Conservation (phyloP, 805 yeast species). For the Myxozyma sirexii region DNA sequence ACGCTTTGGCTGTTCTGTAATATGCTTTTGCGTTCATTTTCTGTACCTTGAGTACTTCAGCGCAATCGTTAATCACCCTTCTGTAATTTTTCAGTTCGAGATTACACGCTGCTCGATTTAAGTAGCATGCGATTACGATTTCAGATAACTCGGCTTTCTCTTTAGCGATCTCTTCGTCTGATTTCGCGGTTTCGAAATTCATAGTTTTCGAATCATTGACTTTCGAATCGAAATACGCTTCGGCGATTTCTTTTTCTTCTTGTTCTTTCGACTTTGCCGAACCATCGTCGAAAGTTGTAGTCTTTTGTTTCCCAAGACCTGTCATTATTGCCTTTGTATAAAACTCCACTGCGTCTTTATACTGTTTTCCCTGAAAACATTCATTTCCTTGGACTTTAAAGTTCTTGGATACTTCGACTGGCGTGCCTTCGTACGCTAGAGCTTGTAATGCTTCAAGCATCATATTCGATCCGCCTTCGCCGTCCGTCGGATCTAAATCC, state of each 20-base stretch:
- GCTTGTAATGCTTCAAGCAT: constrained; percentile 88
- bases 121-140: constrained; percentile 63
- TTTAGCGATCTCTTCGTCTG: constrained; percentile 19
- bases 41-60: constrained; percentile 63
- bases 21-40: constrained; percentile 80
- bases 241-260: constrained; percentile 22
- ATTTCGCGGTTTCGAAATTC: constrained; percentile 15
- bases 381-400: constrained; percentile 95
- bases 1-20: constrained; percentile 82
- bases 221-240: constrained; percentile 19
- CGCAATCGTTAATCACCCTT: constrained; percentile 83
- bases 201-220: not conserved
- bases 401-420: constrained; percentile 84
- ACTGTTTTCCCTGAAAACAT: constrained; percentile 69
- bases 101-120: constrained; percentile 91
- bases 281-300: not conserved
- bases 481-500: constrained; percentile 72
- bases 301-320: constrained; percentile 36
- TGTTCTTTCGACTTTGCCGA: not conserved
- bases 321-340: constrained; percentile 81
- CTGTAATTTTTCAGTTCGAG: constrained; percentile 83
- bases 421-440: constrained; percentile 93
- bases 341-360: constrained; percentile 71
- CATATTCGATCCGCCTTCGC: constrained; percentile 65
- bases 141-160: constrained; percentile 45